These are phyloP conservation scores for Spathaspora sp. DNA, from an alignment of 1,139 yeast species.

Conservation along the genomic window DNA sequence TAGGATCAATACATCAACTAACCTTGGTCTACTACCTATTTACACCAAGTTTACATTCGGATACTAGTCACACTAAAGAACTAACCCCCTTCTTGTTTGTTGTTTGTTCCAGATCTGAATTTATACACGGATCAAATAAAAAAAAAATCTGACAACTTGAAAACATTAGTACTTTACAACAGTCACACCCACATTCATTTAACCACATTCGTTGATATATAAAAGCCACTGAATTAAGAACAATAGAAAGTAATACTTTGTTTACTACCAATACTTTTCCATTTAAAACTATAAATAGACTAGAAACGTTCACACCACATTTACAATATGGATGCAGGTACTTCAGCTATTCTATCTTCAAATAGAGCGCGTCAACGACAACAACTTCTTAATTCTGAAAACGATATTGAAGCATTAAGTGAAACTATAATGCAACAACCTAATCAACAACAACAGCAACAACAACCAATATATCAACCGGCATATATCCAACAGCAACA, in stretches of 20 bases:
- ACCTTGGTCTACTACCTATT: too few species aligned
- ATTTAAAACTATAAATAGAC: not conserved
- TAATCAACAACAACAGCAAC: constrained; percentile 14
- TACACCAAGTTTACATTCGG: too few species aligned
- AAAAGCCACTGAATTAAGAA: not conserved
- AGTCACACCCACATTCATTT: not conserved
- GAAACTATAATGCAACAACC: constrained; percentile 13
- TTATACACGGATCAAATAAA: too few species aligned
- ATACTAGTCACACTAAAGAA: too few species aligned
- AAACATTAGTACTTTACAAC: too few species aligned
- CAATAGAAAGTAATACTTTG: not conserved
- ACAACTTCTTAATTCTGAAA: constrained; percentile 33
- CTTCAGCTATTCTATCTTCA: constrained; percentile 11
- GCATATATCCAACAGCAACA: constrained; percentile 15
- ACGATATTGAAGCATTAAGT: constrained; percentile 24
- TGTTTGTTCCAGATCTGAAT: too few species aligned
- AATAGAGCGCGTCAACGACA: constrained; percentile 32
- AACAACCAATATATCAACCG: constrained; percentile 11
- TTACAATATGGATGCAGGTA: constrained; percentile 22
- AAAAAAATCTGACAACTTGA: too few species aligned
- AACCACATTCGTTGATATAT: not conserved
- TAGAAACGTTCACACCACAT: not conserved
- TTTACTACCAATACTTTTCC: not conserved
- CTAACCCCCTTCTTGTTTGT: too few species aligned
- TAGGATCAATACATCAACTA: too few species aligned